phyloP scores from a whole-genome alignment of 129 eudicot species.

The Saposhnikovia divaricata region DNA sequence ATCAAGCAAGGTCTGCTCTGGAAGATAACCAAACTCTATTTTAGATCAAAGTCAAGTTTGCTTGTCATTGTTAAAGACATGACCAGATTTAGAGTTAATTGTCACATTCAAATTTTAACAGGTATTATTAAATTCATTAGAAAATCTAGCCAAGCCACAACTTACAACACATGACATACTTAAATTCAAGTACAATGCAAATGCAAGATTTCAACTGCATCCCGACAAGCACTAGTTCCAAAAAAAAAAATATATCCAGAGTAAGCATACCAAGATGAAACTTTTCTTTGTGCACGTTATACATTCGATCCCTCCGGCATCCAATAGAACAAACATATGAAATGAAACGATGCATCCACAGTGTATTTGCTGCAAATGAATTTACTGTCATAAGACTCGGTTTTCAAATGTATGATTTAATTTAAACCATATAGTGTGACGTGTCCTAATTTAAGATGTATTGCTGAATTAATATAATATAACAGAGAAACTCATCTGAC shows the following conservation, averaged over 20 bases:
- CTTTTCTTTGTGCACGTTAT: conserved; percentile 64
- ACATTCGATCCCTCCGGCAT: conserved; percentile 87
- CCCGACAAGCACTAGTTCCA: not conserved
- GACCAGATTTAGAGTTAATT: not conserved
- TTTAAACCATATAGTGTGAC: not conserved
- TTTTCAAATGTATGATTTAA: not conserved
- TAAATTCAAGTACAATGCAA: not conserved
- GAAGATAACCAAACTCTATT: not conserved
- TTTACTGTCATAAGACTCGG: not conserved
- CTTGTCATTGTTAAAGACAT: not conserved
- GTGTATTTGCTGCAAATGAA: conserved; percentile 63
- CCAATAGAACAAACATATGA: conserved; percentile 78
- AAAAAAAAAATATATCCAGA: not conserved
- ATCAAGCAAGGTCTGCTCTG: not conserved
- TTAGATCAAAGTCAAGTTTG: not conserved
- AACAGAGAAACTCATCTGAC: conserved; percentile 23
- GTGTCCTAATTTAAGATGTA: not conserved
- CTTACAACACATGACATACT: not conserved
- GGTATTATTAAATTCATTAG: not conserved
- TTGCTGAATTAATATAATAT: not conserved
- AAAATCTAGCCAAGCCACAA: not conserved
- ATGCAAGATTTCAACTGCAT: not conserved
- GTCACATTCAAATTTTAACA: not conserved
- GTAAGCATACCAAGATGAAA: conserved; percentile 60
- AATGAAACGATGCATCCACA: conserved; percentile 90